Percentiles rank a stretch among this genome's conserved stretches.
These are phyloP conservation scores for Protomyces inouyei DNA, from an alignment of 1,139 yeast genomes.

Conservation along the genomic window DNA sequence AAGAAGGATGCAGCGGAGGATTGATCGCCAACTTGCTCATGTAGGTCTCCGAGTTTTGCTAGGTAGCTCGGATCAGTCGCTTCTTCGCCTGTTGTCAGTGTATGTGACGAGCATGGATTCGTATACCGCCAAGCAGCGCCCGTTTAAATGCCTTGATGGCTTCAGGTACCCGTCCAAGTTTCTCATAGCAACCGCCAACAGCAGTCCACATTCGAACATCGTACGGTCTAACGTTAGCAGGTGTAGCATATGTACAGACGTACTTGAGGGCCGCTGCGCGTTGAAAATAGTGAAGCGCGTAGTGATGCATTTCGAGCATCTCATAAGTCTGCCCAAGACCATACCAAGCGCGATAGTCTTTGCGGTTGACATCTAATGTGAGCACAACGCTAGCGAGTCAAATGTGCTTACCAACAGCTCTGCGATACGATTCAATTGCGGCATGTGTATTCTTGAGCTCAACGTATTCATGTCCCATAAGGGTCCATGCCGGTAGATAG, in stretches of 20 bases:
- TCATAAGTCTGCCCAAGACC: conserved; percentile 98
- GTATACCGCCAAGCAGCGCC: conserved; percentile 48
- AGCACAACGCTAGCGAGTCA: neutral
- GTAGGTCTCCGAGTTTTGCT: conserved; percentile 63
- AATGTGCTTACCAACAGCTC: conserved; percentile 57
- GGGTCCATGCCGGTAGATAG: conserved; percentile 91
- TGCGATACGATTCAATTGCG: conserved; percentile 88
- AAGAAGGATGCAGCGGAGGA: conserved; percentile 48
- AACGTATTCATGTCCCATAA: conserved; percentile 98
- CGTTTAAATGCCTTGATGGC: conserved; percentile 55
- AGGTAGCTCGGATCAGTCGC: conserved; percentile 49
- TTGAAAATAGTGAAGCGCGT: conserved; percentile 87
- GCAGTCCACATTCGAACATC: conserved; percentile 98
- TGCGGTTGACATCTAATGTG: conserved; percentile 60
- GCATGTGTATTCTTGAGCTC: conserved; percentile 95
- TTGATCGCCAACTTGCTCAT: conserved; percentile 53
- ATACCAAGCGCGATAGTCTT: conserved; percentile 97
- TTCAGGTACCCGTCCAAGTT: conserved; percentile 62
- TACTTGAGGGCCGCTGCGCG: conserved; percentile 74
- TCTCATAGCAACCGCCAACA: conserved; percentile 82
- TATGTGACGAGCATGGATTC: conserved; percentile 27
- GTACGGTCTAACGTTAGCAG: conserved; percentile 47
- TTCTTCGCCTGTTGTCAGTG: conserved; percentile 3
- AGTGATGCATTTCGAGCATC: conserved; percentile 89
- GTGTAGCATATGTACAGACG: neutral